Evolutionary conservation across 2,329 filamentous ascomycete species (phyloP).

Genomic region (Trichoderma lentiforme): DNA sequence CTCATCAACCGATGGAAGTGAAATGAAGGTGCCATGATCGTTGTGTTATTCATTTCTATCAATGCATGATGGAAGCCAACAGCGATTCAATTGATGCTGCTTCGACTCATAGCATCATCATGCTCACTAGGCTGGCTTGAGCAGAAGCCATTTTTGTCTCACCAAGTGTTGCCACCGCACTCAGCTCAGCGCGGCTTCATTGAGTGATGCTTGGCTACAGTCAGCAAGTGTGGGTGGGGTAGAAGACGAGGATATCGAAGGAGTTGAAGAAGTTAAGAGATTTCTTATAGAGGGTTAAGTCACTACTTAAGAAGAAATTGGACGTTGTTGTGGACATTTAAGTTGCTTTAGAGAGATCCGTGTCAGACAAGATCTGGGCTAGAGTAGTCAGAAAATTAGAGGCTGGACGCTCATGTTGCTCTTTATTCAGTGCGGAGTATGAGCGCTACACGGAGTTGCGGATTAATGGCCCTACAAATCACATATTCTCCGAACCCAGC

Average conservation of each 20-base stretch:
- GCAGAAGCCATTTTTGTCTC: neutral
- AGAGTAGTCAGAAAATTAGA: neutral
- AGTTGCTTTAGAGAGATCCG: neutral
- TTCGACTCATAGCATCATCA: neutral
- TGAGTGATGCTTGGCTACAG: neutral
- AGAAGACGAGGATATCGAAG: neutral
- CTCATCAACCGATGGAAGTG: neutral
- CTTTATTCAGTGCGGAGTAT: neutral
- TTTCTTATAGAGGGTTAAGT: neutral
- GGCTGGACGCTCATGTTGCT: neutral
- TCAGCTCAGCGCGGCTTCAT: rapidly evolving
- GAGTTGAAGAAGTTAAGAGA: neutral
- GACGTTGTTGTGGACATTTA: neutral
- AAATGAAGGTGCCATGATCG: neutral
- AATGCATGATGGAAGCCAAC: neutral
- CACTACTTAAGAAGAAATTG: neutral
- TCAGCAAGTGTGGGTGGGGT: neutral
- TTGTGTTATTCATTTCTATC: neutral
- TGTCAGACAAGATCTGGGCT: neutral
- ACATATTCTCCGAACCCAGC: neutral
- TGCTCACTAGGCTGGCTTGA: neutral
- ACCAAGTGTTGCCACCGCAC: neutral
- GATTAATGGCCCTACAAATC: neutral
- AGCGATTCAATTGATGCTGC: neutral
- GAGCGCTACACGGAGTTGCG: neutral